phyloP scores from a whole-genome alignment of 2,329 filamentous ascomycete genomes.

The Penicillium expansum region DNA sequence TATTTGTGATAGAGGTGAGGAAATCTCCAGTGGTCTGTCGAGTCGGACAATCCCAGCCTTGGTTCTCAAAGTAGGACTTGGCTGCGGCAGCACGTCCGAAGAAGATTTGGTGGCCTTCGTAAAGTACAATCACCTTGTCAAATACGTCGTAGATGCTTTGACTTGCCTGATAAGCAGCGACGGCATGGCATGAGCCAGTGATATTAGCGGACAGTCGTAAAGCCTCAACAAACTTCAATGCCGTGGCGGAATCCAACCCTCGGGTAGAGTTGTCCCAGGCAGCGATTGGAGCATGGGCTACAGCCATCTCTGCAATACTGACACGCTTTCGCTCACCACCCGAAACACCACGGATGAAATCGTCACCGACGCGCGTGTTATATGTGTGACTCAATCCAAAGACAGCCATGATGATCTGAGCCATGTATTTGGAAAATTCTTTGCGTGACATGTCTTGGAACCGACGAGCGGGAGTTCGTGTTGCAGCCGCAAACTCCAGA shows the following conservation, averaged over 20 bases:
- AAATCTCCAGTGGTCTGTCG: conserved; percentile 68
- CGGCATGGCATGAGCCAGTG: conserved; percentile 45
- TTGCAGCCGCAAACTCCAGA: conserved; percentile 70
- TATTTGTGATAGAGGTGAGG: conserved; percentile 65
- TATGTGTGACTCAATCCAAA: conserved; percentile 48
- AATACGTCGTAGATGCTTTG: conserved; percentile 52
- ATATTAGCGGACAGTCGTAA: conserved; percentile 49
- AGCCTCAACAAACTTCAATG: conserved; percentile 53
- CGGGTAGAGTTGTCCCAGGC: conserved; percentile 47
- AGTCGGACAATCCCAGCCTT: conserved; percentile 65
- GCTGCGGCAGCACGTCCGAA: conserved; percentile 62
- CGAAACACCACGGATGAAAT: conserved; percentile 58
- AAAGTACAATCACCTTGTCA: conserved; percentile 67
- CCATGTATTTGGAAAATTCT: conserved; percentile 42
- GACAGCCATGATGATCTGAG: conserved; percentile 45
- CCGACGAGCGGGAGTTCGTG: conserved; percentile 46
- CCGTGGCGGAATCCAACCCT: conserved; percentile 51
- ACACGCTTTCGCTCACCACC: conserved; percentile 61
- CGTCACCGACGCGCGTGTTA: conserved; percentile 48
- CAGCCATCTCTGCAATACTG: conserved; percentile 54
- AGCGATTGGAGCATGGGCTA: conserved; percentile 44
- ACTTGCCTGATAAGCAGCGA: conserved; percentile 52
- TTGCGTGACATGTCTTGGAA: conserved; percentile 30
- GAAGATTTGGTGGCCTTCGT: conserved; percentile 72
- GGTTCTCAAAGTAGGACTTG: conserved; percentile 62